These are phyloP conservation scores for Kluyveromyces lactis DNA, from an alignment of 805 yeast species.

Conservation along the genomic window DNA sequence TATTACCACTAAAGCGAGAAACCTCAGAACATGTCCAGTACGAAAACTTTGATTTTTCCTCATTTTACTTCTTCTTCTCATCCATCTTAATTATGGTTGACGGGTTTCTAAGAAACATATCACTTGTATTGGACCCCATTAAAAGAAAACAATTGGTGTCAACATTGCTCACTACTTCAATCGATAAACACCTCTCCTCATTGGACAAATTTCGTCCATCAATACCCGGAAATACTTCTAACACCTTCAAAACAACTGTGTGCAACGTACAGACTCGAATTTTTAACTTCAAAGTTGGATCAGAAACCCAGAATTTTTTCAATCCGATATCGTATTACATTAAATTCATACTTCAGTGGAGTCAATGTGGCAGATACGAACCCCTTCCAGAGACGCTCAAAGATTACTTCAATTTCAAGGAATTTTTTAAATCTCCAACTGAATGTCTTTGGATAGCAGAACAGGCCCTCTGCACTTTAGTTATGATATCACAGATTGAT, in stretches of 20 bases:
- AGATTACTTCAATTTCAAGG: conserved; percentile 12
- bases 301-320: conserved; percentile 24
- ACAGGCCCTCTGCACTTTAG: conserved; percentile 69
- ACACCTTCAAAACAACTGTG: conserved; percentile 15
- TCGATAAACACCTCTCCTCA: conserved; percentile 16
- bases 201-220: conserved; percentile 10
- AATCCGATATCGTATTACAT: conserved; percentile 28
- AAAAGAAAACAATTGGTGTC: conserved; percentile 12
- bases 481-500: conserved; percentile 72
- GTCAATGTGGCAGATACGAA: conserved; percentile 26
- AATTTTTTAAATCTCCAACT: conserved; percentile 14
- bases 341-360: conserved; percentile 26
- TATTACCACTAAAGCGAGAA: conserved; percentile 68
- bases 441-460: conserved; percentile 34
- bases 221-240: not conserved
- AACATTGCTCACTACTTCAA: conserved; percentile 12
- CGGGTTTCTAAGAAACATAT: conserved; percentile 23
- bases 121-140: conserved; percentile 16
- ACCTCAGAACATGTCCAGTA: conserved; percentile 79
- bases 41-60: conserved; percentile 71
- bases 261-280: conserved; percentile 18
- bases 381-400: conserved; percentile 13
- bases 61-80: conserved; percentile 25
- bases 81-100: conserved; percentile 26
- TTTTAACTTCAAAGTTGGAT: conserved; percentile 25